phyloP scores from a whole-genome alignment of 2,329 filamentous ascomycete species.

The Colletotrichum musicola region DNA sequence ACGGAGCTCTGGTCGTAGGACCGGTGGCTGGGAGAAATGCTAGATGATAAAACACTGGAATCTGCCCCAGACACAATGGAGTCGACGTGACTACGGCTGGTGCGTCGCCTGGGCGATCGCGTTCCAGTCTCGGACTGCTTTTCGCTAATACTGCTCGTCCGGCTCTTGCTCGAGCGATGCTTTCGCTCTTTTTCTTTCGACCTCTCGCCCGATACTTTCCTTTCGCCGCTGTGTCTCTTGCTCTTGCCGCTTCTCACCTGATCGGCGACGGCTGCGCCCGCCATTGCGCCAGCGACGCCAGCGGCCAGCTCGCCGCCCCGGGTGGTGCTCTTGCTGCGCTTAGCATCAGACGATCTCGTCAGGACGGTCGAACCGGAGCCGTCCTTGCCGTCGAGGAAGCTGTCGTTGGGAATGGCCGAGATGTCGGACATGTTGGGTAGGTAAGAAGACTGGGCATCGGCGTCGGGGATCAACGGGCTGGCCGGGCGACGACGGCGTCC shows the following conservation, averaged over 20 bases:
- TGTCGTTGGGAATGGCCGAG: conserved; percentile 77
- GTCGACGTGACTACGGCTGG: conserved; percentile 66
- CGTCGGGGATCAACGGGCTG: conserved; percentile 74
- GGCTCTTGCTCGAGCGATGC: conserved; percentile 61
- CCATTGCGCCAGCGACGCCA: conserved; percentile 53
- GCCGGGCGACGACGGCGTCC: conserved; percentile 71
- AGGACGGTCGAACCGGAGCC: conserved; percentile 60
- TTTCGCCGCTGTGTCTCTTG: conserved; percentile 58
- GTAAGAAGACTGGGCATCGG: conserved; percentile 69
- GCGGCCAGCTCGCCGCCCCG: conserved; percentile 54
- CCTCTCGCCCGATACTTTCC: conserved; percentile 53
- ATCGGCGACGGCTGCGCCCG: conserved; percentile 55
- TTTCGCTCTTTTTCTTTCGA: conserved; percentile 64
- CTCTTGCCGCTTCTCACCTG: conserved; percentile 60
- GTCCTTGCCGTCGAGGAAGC: conserved; percentile 71
- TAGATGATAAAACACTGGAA: conserved; percentile 67
- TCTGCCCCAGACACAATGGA: conserved; percentile 66
- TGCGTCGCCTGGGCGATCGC: conserved; percentile 61
- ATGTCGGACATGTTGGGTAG: conserved; percentile 83
- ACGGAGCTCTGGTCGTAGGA: conserved; percentile 68
- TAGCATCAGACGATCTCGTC: conserved; percentile 49
- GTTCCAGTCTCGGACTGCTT: conserved; percentile 58
- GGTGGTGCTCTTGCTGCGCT: conserved; percentile 58
- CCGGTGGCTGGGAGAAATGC: conserved; percentile 65
- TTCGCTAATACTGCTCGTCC: conserved; percentile 63